Base-by-base conservation (phyloP, 2,329 filamentous ascomycete genomes). In the Alternaria tenuissima region DNA sequence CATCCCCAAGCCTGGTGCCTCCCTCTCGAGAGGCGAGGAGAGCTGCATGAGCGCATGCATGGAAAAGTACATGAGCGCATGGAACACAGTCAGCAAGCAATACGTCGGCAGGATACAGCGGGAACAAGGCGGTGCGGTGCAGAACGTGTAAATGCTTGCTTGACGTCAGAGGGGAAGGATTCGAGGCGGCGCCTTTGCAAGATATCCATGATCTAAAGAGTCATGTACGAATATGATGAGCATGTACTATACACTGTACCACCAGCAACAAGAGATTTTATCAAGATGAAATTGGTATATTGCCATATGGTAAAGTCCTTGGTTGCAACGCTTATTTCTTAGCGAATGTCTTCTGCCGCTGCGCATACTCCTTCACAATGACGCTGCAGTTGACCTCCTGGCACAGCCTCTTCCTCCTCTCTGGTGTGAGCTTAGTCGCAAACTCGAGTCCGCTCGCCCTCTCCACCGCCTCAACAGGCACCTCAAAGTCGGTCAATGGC, bases 381-480 rank as follows among this genome's bases (percentile, higher is more conserved):
- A 98, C 82, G 6, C 91, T 87, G 79, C 95, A 99, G 63, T 84
- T 87, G n/a, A 93, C 86, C 75, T 99, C 94, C 66, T 91, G 85
- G 79, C 95, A 99, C 54, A 99, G 83, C 62, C 90, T 86, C 81
- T 88, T 93, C 74, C 92, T 86, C 69, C 94, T 86, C 73, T 88
- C 83, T 3, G 84, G 78, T 6, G 93, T 91, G 75, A 99, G 81
- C 81, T 94, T 91, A 20, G 85, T 84, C 28, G 92, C 92, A 80
- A 99, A 99, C 77, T 97, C 93, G 71, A 99, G 82, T 5, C 95
- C 95, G 67, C 91, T 94, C 2, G 95, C 94, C 65, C 93, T 86
- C 86, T 99, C 95, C 36, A 99, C 89, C 9, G 90, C 91, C 84
- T 98, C 94, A 38, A 99, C 77, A 0, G 95, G 94, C 26, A 98